Evolutionary conservation across 257 asterid genomes (phyloP), one percentile per base, ranked within the genome.

Genomic region (Apocynum venetum): DNA sequence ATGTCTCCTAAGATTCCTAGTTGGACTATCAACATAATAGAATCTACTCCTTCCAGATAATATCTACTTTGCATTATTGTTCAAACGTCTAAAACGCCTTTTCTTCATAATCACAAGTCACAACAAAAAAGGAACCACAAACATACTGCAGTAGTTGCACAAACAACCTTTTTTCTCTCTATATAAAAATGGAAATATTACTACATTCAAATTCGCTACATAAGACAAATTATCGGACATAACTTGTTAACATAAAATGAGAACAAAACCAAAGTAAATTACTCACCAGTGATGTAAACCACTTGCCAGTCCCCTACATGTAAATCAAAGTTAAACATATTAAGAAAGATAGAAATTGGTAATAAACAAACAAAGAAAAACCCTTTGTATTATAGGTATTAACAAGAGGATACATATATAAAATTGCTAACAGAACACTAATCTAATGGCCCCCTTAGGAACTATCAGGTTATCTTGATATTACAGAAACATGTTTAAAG

Each of bases 261-360:
- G 40, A 71, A 14, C 9, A 38, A 3, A 19, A 40, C 19, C 17
- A 53, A 76, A 43, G 74, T 40, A 52, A 51, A 76, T 65, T 72
- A 88, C 97, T 87, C 82, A 89, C 98, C 83, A 82, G 73, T 83
- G 73, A 52, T 31, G 80, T 89, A 51, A 89, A 89, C 98, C 97
- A 92, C 49, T 80, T 87, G 70, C 82, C 80, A 83, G 74, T 87
- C 71, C 82, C 96, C 97, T 92, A 88, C 90, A 91, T 84, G 79
- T 61, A 84, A 85, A 82, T 14, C 75, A 82, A 74, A 77, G 70
- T 55, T 57, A 19, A 69, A 51, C 52, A 71, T 82, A 31, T 73
- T 81, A 78, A 75, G 75, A 78, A 81, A 53, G 36, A 75, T 61
- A 17, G 41, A 57, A 70, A 59, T 56, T 17, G 38, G n/a, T 36